Percentiles rank a stretch among this genome's conserved stretches.
Evolutionary conservation across 2,329 filamentous ascomycete species (phyloP).

Genomic region (Neurospora sp.): DNA sequence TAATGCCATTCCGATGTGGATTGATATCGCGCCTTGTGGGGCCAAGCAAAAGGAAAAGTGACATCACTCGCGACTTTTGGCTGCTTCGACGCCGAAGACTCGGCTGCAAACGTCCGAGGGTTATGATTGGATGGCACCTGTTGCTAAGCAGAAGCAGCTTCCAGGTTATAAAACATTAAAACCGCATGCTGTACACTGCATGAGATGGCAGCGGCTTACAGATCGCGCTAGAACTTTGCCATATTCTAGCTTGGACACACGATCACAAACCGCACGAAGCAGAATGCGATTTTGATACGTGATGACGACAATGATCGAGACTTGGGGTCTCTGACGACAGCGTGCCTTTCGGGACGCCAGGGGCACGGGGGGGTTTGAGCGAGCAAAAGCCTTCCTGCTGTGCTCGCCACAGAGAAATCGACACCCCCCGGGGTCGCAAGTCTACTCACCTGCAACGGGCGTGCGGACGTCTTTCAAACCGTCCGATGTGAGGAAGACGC

Average conservation of each 20-base stretch:
- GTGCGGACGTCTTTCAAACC: background rate
- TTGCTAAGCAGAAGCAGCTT: background rate
- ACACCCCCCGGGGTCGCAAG: background rate
- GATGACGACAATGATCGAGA: background rate
- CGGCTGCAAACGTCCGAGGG: background rate
- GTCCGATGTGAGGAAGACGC: constrained; percentile 1
- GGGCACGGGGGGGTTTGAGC: background rate
- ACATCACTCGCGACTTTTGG: background rate
- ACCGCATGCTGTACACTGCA: background rate
- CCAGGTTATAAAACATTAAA: background rate
- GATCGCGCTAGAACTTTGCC: background rate
- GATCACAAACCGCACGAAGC: background rate
- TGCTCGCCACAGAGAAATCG: background rate
- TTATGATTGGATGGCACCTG: background rate
- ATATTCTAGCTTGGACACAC: background rate
- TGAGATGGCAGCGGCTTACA: background rate
- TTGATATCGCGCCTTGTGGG: background rate
- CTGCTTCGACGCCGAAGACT: background rate
- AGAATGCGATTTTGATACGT: background rate
- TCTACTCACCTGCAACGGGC: background rate
- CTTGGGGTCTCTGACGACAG: background rate
- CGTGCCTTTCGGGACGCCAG: background rate
- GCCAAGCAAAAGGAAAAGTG: background rate
- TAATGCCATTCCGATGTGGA: background rate
- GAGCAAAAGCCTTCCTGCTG: background rate